Base-by-base conservation (phyloP, 2,329 filamentous ascomycete genomes). In the Verticillium albo-atrum region DNA sequence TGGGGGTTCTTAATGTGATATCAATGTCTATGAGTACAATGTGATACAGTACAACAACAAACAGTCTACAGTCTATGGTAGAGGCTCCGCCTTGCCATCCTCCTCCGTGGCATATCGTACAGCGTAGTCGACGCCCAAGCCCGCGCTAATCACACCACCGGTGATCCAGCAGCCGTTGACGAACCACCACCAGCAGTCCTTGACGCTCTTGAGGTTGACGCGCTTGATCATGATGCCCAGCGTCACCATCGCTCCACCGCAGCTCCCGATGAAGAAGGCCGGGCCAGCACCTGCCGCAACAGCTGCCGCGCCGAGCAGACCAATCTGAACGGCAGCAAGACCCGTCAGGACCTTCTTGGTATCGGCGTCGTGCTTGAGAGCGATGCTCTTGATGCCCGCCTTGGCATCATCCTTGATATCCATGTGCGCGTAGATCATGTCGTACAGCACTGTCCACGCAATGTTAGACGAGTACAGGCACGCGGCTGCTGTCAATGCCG, bases 351-450 rank as follows among this genome's bases (percentile, higher is more conserved):
- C 86, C 57, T 85, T 77, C 74, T 95, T 96, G 1, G 91, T 93
- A 62, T 92, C 82, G 5, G 83, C 80, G 63, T 90, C 88, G 66
- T 96, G 91, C 70, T 89, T 89, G 42, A 96, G 78, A 1, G 90
- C 92, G 66, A 96, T 95, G 68, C 88, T 91, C 78, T 94, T 96
- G 75, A 96, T 95, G 9, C 92, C 92, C 0, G 89, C 91, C 72
- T 92, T 92, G 62, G 81, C 86, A 69, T 96, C 92, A 67, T 96
- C 91, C 68, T 88, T 88, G 72, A 94, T 89, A 68, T 96, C 92
- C 87, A 95, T 94, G 71, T 96, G 92, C 15, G 92, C 92, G 72
- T 96, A 96, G 32, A 96, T 92, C 86, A 95, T 96, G 72, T 96
- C 92, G 72, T 96, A 96, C 42, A 96, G 75, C 27, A 96, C 82